A percentile compares a stretch with the other conserved stretches of the same genome.
Conservation (phyloP, 2,329 filamentous ascomycete species). For the Rugonectria rugulosa region DNA sequence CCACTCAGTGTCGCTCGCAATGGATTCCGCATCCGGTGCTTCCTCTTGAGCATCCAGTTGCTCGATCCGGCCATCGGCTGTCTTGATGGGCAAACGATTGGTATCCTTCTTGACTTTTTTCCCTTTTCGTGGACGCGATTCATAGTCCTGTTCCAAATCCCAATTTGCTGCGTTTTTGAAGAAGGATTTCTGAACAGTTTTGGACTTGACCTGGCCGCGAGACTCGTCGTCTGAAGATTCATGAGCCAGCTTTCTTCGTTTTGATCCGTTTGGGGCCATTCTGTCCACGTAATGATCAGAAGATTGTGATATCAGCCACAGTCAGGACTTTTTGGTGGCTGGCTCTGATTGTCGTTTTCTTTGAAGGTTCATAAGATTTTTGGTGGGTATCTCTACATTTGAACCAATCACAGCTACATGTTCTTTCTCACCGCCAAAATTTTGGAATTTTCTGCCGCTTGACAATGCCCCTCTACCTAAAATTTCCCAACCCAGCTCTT, state of each 20-base stretch:
- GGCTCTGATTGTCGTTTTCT: slow-evolving; percentile 27
- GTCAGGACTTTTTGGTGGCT: slow-evolving; percentile 30
- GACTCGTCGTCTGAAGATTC: slow-evolving; percentile 56
- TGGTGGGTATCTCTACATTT: slow-evolving; percentile 7
- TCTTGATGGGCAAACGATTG: slow-evolving; percentile 86
- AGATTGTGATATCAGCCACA: slow-evolving; percentile 15
- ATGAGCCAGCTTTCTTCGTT: slow-evolving; percentile 66
- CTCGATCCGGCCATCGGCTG: slow-evolving; percentile 76
- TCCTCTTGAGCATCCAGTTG: slow-evolving; percentile 61
- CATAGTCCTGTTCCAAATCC: slow-evolving; percentile 93
- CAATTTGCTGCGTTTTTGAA: slow-evolving; percentile 80
- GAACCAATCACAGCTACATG: slow-evolving; percentile 32
- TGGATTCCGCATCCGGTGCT: slow-evolving; percentile 62
- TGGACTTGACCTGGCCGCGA: slow-evolving; percentile 41
- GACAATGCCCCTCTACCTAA: slow-evolving; percentile 28
- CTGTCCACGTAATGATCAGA: slow-evolving; percentile 18
- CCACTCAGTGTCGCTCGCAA: slow-evolving; percentile 69
- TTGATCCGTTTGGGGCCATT: slow-evolving; percentile 60
- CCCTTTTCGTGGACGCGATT: slow-evolving; percentile 78
- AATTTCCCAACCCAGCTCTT: slow-evolving; percentile 21
- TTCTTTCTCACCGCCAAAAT: slow-evolving; percentile 48
- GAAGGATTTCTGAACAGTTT: slow-evolving; percentile 67
- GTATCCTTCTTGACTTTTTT: slow-evolving; percentile 76
- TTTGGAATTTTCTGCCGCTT: slow-evolving; percentile 45
- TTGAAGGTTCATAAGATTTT: slow-evolving; percentile 23